phyloP scores from a whole-genome alignment of 202 grass and related monocot genomes.

The Zizania palustris region DNA sequence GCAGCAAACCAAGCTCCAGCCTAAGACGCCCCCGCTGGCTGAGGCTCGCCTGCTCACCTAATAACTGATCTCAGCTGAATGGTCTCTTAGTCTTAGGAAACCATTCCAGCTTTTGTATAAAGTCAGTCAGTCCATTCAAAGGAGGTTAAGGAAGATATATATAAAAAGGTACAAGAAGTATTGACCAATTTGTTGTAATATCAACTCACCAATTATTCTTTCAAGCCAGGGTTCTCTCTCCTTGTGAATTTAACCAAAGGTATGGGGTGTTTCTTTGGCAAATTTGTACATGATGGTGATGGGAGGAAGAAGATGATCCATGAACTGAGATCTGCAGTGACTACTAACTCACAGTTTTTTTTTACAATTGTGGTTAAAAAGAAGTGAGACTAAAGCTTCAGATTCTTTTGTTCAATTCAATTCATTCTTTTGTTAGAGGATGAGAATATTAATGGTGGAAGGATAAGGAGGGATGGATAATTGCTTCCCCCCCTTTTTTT shows the following conservation, averaged over 20 bases:
- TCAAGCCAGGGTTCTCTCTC: slow-evolving; percentile 77
- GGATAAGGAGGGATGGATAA: slow-evolving; percentile 62
- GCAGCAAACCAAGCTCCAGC: slow-evolving; percentile 95
- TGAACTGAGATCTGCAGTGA: slow-evolving; percentile 70
- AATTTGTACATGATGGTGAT: slow-evolving; percentile 77
- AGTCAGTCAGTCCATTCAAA: slow-evolving; percentile 58
- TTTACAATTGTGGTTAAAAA: slow-evolving; percentile 47
- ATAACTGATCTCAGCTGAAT: slow-evolving; percentile 55
- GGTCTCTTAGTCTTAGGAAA: slow-evolving; percentile 54
- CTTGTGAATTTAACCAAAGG: slow-evolving; percentile 94
- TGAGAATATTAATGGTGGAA: slow-evolving; percentile 56
- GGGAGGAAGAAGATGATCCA: slow-evolving; percentile 53
- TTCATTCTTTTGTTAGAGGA: slow-evolving; percentile 83
- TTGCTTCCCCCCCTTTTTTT: slow-evolving; percentile 44
- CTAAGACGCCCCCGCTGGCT: slow-evolving; percentile 64
- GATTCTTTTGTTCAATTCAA: slow-evolving; percentile 55
- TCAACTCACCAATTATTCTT: slow-evolving; percentile 80
- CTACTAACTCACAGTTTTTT: slow-evolving; percentile 56
- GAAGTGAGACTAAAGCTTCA: slow-evolving; percentile 56
- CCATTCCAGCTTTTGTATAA: slow-evolving; percentile 64
- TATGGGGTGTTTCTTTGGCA: slow-evolving; percentile 72
- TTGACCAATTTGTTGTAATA: slow-evolving; percentile 97
- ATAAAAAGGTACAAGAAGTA: slow-evolving; percentile 70
- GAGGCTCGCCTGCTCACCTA: slow-evolving; percentile 72
- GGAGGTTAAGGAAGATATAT: slow-evolving; percentile 63